Percentiles rank a stretch among this genome's conserved stretches.
These are phyloP conservation scores for Pseudofabraea citricarpa DNA, from an alignment of 2,329 filamentous ascomycete species.

Conservation along the genomic window DNA sequence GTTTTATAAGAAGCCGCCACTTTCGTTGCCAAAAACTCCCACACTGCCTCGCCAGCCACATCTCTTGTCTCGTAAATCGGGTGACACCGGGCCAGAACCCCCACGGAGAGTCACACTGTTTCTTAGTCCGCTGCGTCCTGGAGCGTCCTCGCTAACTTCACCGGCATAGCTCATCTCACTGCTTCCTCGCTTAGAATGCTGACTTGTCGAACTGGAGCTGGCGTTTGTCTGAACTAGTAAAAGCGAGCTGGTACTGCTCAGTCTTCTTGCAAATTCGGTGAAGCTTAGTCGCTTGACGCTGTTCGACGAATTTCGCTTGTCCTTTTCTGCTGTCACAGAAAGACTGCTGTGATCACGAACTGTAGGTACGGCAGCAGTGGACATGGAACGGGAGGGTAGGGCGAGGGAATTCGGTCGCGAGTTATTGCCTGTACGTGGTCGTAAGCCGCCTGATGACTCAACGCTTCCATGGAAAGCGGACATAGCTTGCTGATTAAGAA, in stretches of 20 bases:
- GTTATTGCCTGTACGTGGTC: conserved; percentile 20
- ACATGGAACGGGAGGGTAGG: conserved; percentile 22
- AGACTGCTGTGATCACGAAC: conserved; percentile 13
- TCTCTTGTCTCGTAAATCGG: conserved; percentile 27
- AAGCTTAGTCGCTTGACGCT: conserved; percentile 56
- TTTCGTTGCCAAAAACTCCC: conserved; percentile 47
- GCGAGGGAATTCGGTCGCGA: conserved; percentile 23
- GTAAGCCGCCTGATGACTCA: conserved; percentile 9
- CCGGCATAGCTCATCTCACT: conserved; percentile 17
- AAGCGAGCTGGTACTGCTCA: conserved; percentile 57
- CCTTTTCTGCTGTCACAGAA: conserved; percentile 11
- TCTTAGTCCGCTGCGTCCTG: neutral
- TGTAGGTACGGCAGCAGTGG: conserved; percentile 15
- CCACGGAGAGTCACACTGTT: conserved; percentile 1
- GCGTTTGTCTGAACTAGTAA: conserved; percentile 54
- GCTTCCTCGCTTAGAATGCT: conserved; percentile 12
- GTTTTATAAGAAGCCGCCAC: conserved; percentile 51
- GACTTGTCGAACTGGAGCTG: conserved; percentile 18
- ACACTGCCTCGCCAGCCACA: conserved; percentile 55
- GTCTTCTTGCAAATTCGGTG: conserved; percentile 53
- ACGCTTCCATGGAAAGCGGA: conserved; percentile 20
- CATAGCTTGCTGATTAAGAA: conserved; percentile 24
- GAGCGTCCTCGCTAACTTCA: neutral
- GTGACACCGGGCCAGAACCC: neutral
- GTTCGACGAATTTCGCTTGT: conserved; percentile 46